A percentile compares a stretch with the other conserved stretches of the same genome.
phyloP scores from a whole-genome alignment of 2,329 filamentous ascomycete genomes.

The Macrophomina tecta region DNA sequence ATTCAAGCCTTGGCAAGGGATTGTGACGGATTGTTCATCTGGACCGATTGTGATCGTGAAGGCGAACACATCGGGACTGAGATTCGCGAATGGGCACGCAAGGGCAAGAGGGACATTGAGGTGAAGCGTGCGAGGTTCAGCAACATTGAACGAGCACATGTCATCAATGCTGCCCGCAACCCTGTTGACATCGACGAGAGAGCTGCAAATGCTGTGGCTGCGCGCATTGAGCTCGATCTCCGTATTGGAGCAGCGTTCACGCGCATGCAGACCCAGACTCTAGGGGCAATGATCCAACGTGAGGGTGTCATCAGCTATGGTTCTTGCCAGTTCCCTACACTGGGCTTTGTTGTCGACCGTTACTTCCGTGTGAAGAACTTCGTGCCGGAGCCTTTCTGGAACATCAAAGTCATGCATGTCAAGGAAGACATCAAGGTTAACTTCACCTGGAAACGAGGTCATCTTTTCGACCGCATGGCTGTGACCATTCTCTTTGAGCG shows the following conservation, averaged over 20 bases:
- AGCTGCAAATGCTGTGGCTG: slow-evolving; percentile 85
- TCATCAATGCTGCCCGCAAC: slow-evolving; percentile 79
- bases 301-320: slow-evolving; percentile 82
- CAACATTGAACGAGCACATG: slow-evolving; percentile 94
- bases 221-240: slow-evolving; percentile 90
- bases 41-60: slow-evolving; percentile 98
- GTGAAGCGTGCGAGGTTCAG: slow-evolving; percentile 90
- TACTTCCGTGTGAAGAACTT: slow-evolving; percentile 96
- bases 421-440: slow-evolving; percentile 79
- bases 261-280: slow-evolving; percentile 78
- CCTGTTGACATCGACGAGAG: slow-evolving; percentile 81
- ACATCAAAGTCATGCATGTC: slow-evolving; percentile 81
- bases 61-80: slow-evolving; percentile 95
- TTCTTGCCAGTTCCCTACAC: slow-evolving; percentile 95
- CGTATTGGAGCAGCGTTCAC: slow-evolving; percentile 92
- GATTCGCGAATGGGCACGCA: slow-evolving; percentile 79
- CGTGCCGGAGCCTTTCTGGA: slow-evolving; percentile 90
- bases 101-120: slow-evolving; percentile 74
- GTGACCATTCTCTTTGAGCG: slow-evolving; percentile 84
- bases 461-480: slow-evolving; percentile 85
- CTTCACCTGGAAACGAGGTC: slow-evolving; percentile 82
- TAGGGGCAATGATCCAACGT: slow-evolving; percentile 72
- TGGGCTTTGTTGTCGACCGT: slow-evolving; percentile 95
- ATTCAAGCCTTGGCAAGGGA: slow-evolving; percentile 78
- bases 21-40: slow-evolving; percentile 83